Conservation (phyloP, 1,284 basidiomycete genomes). For the Singerocomus inundabilis region DNA sequence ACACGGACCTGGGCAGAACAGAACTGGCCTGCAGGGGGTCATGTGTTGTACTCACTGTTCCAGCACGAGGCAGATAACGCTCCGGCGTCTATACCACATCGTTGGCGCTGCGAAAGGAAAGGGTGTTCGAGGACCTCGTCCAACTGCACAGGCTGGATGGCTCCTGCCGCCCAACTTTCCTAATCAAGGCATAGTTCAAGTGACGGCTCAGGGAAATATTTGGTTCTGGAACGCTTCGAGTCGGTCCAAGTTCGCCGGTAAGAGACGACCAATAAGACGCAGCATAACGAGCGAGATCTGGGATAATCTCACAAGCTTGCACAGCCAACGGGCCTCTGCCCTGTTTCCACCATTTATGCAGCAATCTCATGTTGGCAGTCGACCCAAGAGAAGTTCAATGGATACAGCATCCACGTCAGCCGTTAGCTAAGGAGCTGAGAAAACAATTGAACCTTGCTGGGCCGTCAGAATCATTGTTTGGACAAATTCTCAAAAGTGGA, state of each 20-base stretch:
- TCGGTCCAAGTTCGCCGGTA: slow-evolving; percentile 8
- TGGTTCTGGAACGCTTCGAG: slow-evolving; percentile 11
- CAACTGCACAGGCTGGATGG: slow-evolving; percentile 3
- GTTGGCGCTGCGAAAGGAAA: slow-evolving; percentile 17
- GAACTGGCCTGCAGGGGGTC: slow-evolving; percentile 3
- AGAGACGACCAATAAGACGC: background rate
- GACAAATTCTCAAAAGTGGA: background rate
- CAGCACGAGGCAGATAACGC: slow-evolving; percentile 30
- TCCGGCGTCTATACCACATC: slow-evolving; percentile 27
- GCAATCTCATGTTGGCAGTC: slow-evolving; percentile 11
- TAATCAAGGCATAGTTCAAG: slow-evolving; percentile 5
- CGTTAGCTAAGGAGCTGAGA: slow-evolving; percentile 2
- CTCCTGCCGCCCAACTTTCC: slow-evolving; percentile 14
- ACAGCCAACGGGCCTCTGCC: background rate
- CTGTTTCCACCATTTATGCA: background rate
- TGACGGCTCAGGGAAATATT: slow-evolving; percentile 2
- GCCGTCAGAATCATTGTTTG: background rate
- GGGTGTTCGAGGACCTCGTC: slow-evolving; percentile 23
- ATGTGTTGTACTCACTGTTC: background rate
- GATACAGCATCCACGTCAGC: slow-evolving; percentile 26
- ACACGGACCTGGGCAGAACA: background rate
- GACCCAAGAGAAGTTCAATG: background rate
- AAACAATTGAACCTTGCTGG: background rate
- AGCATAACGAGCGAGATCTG: background rate
- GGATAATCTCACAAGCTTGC: background rate